A percentile compares a stretch with the other conserved stretches of the same genome.
Conservation (phyloP, 2,329 filamentous ascomycete species). For the Colletotrichum falcatum region DNA sequence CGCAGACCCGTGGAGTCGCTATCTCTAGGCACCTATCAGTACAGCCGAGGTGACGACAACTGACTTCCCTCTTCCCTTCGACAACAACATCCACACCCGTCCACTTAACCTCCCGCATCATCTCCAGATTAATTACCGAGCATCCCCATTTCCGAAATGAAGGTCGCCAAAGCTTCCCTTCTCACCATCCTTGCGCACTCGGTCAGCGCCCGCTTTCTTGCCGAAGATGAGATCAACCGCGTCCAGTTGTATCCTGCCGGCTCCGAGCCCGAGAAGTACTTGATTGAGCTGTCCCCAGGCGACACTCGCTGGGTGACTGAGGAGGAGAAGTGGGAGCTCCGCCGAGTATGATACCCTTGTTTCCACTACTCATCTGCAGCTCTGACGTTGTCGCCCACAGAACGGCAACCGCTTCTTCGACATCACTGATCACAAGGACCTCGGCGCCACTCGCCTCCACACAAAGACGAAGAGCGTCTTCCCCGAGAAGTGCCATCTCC, state of each 20-base stretch:
- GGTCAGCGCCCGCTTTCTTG: constrained; percentile 67
- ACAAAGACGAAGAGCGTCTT: constrained; percentile 65
- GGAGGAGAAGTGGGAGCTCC: constrained; percentile 93
- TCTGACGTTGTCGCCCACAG: constrained; percentile 57
- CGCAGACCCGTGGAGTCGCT: constrained; percentile 3
- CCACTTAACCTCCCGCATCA: constrained; percentile 28
- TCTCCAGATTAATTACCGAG: constrained; percentile 4
- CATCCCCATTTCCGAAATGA: constrained; percentile 56
- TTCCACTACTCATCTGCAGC: not conserved
- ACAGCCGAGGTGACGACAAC: constrained; percentile 16
- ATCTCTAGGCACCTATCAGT: constrained; percentile 18
- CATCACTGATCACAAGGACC: constrained; percentile 80
- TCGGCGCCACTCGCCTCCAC: constrained; percentile 62
- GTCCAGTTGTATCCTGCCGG: constrained; percentile 61
- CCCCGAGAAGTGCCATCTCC: constrained; percentile 73
- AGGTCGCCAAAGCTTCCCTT: constrained; percentile 63
- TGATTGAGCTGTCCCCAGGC: constrained; percentile 88
- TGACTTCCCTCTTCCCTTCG: constrained; percentile 5
- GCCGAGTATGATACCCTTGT: constrained; percentile 69
- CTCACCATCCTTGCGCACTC: constrained; percentile 67
- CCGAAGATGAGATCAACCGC: constrained; percentile 62
- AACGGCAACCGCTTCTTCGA: constrained; percentile 93
- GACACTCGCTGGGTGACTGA: constrained; percentile 90
- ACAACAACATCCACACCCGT: constrained; percentile 29
- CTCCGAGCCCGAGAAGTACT: constrained; percentile 66